Evolutionary conservation across 768 basidiomycete genomes (phyloP), one percentile per base, ranked within the genome.

Genomic region (Tulasnella sp.): DNA sequence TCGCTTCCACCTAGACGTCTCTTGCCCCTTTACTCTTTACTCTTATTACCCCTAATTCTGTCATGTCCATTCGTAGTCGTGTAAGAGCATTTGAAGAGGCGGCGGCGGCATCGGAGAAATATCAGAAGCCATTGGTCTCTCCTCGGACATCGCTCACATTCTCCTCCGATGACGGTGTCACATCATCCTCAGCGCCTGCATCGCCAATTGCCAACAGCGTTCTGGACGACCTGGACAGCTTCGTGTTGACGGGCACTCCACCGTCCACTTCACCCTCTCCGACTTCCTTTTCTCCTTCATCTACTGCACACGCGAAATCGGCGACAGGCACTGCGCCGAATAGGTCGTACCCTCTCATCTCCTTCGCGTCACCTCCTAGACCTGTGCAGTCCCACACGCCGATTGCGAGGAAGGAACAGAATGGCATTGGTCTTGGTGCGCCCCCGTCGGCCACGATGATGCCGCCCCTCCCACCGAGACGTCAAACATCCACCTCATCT

Each of bases 61-160:
- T n/a, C 10, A 59, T 59, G 58, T 59, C 58, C 1, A 51, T 59
- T 24, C 58, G 38, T 29, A 32, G 32, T 38, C 47, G 58, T 21
- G 38, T 59, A 21, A 4, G 34, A 51, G 58, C 58, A 10, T 41
- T 59, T 19, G 58, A 59, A 38, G 45, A 49, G 21, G 58, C 58
- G 42, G 58, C 58, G 2, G 50, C 58, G 26, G 30, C 58, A 34
- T 49, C 58, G 4, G 29, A 24, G 30, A 41, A 9, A 24, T 23
- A 27, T 17, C 47, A 27, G 3, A 32, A 47, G 30, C 58, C 58
- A n/a, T 32, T 47, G 58, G 43, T 47, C 56, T 59, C 58, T 50
- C 58, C 58, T 49, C 21, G 58, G 32, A 59, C 58, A 27, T 59
- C 58, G 19, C 58, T 59, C 47, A 59, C 58, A 19, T 59, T 59